Percentiles rank a stretch among this genome's conserved stretches.
Evolutionary conservation across 2,329 filamentous ascomycete genomes (phyloP).

Genomic region (Monilinia fructicola): DNA sequence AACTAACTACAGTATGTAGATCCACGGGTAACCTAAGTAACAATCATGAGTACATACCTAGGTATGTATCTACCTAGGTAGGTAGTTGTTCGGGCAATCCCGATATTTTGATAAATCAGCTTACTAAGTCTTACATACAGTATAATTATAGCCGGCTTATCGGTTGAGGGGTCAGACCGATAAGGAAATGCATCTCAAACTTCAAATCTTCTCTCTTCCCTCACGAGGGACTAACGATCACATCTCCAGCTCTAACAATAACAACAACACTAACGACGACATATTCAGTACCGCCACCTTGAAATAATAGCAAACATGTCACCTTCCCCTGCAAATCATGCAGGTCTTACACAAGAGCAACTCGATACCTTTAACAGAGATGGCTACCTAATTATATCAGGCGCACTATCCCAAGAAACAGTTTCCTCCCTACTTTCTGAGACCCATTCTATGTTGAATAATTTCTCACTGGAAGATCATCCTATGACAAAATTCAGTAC

Average conservation of each 20-base stretch:
- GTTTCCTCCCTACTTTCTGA: slow-evolving; percentile 69
- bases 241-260: not conserved
- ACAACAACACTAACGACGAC: too few relatives aligned
- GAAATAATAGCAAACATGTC: slow-evolving; percentile 1
- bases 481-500: slow-evolving; percentile 94
- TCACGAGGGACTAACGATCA: not conserved
- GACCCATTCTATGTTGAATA: slow-evolving; percentile 70
- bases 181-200: slow-evolving; percentile 7
- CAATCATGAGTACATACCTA: too few relatives aligned
- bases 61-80: too few relatives aligned
- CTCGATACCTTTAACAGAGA: slow-evolving; percentile 72
- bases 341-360: slow-evolving; percentile 65
- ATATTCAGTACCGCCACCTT: too few relatives aligned
- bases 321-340: slow-evolving; percentile 1
- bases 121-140: too few relatives aligned
- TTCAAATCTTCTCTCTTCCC: slow-evolving; percentile 3
- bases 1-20: too few relatives aligned
- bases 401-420: slow-evolving; percentile 67
- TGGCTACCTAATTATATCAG: slow-evolving; percentile 85
- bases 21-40: too few relatives aligned
- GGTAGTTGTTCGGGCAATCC: not conserved
- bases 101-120: not conserved
- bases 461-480: slow-evolving; percentile 77
- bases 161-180: slow-evolving; percentile 1
- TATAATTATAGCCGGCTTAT: not conserved